Percentiles rank a stretch among this genome's conserved stretches.
phyloP scores from a whole-genome alignment of 2,329 filamentous ascomycete species.

The Hypoxylon sp. region DNA sequence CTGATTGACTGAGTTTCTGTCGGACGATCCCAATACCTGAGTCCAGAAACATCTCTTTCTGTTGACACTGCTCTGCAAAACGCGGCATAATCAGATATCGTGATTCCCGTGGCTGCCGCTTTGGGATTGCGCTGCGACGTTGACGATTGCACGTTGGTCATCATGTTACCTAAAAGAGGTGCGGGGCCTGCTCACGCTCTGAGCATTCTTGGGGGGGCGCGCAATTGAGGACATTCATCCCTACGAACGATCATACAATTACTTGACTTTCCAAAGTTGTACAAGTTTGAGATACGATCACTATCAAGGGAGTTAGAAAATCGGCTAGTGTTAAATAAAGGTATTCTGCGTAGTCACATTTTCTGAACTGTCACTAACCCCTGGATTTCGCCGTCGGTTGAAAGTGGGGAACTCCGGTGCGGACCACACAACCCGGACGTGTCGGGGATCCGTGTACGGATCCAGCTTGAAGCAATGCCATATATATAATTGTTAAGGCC shows the following conservation, averaged over 20 bases:
- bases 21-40: not conserved
- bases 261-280: not conserved
- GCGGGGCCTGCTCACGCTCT: not conserved
- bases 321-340: not conserved
- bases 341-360: not conserved
- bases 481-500: conserved; percentile 22
- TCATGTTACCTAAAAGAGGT: not conserved
- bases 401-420: conserved; percentile 41
- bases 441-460: conserved; percentile 34
- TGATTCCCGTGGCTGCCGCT: not conserved
- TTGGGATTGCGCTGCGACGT: not conserved
- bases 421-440: conserved; percentile 25
- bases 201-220: not conserved
- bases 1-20: not conserved
- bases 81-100: not conserved
- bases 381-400: conserved; percentile 5
- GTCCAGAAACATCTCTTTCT: not conserved
- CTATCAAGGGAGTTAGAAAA: not conserved
- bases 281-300: not conserved
- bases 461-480: conserved; percentile 2
- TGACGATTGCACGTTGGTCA: not conserved
- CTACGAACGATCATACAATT: not conserved
- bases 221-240: not conserved
- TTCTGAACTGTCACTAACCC: not conserved
- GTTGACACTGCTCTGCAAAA: not conserved